Conservation (phyloP, 257 asterid species). For the Echites panduratus region DNA sequence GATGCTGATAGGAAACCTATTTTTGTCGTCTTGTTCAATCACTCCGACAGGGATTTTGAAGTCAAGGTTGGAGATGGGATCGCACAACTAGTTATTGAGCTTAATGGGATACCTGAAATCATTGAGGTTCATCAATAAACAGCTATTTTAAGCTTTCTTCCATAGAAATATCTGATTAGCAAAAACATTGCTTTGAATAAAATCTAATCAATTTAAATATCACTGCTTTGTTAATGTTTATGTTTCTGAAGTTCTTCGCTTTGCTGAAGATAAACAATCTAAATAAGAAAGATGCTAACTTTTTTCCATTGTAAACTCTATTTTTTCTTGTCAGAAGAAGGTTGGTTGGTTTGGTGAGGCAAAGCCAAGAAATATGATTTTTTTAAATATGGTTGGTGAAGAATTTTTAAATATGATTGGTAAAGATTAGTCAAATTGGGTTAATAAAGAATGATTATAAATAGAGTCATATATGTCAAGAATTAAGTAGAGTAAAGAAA, state of each 20-base stretch:
- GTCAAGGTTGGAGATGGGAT: conserved; percentile 43
- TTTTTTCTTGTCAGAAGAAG: too few species aligned
- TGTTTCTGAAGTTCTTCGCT: not conserved
- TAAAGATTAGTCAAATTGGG: too few species aligned
- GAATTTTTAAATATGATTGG: too few species aligned
- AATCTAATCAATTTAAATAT: not conserved
- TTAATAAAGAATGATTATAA: too few species aligned
- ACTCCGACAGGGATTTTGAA: conserved; percentile 46
- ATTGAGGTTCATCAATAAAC: conserved; percentile 30
- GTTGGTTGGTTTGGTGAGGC: too few species aligned
- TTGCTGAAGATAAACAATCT: not conserved
- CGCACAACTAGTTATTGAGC: conserved; percentile 40
- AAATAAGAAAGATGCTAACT: too few species aligned
- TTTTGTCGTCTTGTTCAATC: conserved; percentile 51
- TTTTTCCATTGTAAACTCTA: too few species aligned
- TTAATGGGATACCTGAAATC: conserved; percentile 40
- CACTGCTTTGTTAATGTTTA: not conserved
- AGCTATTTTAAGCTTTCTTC: not conserved
- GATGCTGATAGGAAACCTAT: conserved; percentile 43
- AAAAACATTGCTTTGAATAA: not conserved
- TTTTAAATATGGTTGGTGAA: too few species aligned
- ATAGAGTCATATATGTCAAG: too few species aligned
- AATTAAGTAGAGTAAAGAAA: too few species aligned
- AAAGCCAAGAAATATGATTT: too few species aligned
- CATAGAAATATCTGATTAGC: not conserved